Evolutionary conservation across 2,329 filamentous ascomycete genomes (phyloP), one percentile per base, ranked within the genome.

Genomic region (Colletotrichum sansevieriae): DNA sequence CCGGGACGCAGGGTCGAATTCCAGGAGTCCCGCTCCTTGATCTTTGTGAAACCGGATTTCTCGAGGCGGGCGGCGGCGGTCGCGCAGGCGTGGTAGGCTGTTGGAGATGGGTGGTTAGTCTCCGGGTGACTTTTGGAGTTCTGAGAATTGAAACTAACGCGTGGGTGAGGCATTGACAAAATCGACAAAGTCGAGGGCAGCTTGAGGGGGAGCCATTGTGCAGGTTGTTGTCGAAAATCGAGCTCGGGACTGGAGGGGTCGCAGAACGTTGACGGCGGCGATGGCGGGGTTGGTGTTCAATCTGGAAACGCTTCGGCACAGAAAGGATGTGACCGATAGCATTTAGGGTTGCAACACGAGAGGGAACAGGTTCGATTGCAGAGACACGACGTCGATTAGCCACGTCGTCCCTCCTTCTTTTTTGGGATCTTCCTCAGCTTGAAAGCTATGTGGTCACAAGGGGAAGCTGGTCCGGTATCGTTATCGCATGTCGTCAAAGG

Each of bases 161-260:
- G 95, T 97, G 12, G 96, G 96, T 67, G 95, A 98, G 71, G 91
- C 92, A 81, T 98, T 97, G 79, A 98, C 91, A 83, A 97, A 98
- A 81, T 93, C 91, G 77, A 97, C 83, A 80, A 98, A 97, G 84
- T 97, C 93, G 81, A 92, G 83, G 63, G 93, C 93, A 62, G 88
- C 81, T 73, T 84, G 79, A 41, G 84, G 83, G 58, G 85, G 83
- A 56, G 85, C 82, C 87, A 88, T 88, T 74, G 69, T 80, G 76
- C 71, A 72, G 68, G 74, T 57, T 1, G 78, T 75, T 47, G 77
- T 77, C 60, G 75, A 76, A 71, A 79, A 76, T 62, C 22, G 57
- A 58, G 51, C 39, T 57, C 47, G 37, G 41, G 56, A 8, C 13
- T 56, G 61, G 35, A 65, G 35, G 51, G 65, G 54, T 63, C 51